These are phyloP conservation scores for Pseudogymnoascus sp. DNA, from an alignment of 2,329 filamentous ascomycete genomes.

Conservation along the genomic window DNA sequence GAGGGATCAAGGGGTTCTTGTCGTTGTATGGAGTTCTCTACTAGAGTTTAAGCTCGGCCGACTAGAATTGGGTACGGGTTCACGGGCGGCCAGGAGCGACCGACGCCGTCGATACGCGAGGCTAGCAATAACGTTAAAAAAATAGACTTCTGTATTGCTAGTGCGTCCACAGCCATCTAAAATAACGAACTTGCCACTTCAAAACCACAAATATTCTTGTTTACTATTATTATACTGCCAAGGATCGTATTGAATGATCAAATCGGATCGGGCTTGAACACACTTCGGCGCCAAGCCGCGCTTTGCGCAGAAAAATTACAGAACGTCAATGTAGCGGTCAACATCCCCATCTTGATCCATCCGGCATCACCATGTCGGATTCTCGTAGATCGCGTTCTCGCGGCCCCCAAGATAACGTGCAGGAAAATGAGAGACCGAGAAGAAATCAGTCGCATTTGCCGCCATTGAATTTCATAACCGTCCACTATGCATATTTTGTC, in stretches of 20 bases:
- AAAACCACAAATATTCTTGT: not conserved
- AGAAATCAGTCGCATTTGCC: constrained; percentile 25
- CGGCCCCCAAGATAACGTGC: not conserved
- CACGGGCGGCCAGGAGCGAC: not conserved
- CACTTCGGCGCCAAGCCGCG: not conserved
- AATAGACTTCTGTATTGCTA: not conserved
- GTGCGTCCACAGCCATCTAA: not conserved
- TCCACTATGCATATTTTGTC: constrained; percentile 64
- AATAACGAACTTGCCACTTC: not conserved
- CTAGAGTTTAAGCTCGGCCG: not conserved
- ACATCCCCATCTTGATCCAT: not conserved
- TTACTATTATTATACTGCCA: not conserved
- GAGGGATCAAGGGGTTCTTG: not conserved
- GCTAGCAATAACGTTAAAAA: not conserved
- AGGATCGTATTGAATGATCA: not conserved
- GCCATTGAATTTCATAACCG: constrained; percentile 52
- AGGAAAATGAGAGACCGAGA: not conserved
- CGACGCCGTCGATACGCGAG: not conserved
- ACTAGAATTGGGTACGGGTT: not conserved
- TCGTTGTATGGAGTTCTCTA: not conserved
- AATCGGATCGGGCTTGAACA: not conserved
- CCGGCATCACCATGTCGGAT: not conserved
- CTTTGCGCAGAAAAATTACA: not conserved
- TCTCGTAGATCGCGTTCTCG: not conserved
- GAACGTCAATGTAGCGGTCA: not conserved